Evolutionary conservation across 2,329 filamentous ascomycete species (phyloP).

Genomic region (Paracamarosporium sp.): DNA sequence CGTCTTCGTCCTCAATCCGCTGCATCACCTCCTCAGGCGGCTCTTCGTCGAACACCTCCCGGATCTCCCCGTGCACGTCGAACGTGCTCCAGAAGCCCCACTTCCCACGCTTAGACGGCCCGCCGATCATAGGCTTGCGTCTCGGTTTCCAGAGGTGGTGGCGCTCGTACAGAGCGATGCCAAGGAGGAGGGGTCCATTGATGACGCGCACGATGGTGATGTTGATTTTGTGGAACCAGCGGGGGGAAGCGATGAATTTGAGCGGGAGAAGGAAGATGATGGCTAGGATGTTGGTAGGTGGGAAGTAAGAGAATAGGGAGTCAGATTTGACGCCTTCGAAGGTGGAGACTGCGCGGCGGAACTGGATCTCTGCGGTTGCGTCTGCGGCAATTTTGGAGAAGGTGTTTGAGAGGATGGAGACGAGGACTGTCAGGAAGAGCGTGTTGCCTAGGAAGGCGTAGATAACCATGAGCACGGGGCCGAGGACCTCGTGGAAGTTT

Average conservation of each 20-base stretch:
- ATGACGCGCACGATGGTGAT: constrained; percentile 76
- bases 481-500: constrained; percentile 80
- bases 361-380: constrained; percentile 83
- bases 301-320: constrained; percentile 81
- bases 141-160: constrained; percentile 68
- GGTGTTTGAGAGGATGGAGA: constrained; percentile 85
- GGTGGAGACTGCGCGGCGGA: constrained; percentile 79
- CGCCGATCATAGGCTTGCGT: constrained; percentile 30
- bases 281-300: constrained; percentile 83
- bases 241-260: constrained; percentile 77
- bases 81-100: constrained; percentile 70
- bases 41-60: constrained; percentile 74
- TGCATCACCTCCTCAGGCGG: constrained; percentile 64
- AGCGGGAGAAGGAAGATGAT: constrained; percentile 76
- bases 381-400: constrained; percentile 80
- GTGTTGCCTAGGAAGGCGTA: constrained; percentile 89
- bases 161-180: constrained; percentile 75
- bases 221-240: constrained; percentile 92
- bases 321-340: constrained; percentile 87
- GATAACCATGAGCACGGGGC: constrained; percentile 79
- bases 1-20: constrained; percentile 57
- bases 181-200: constrained; percentile 76
- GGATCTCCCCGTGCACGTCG: constrained; percentile 74
- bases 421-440: constrained; percentile 85
- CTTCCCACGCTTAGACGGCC: constrained; percentile 48